Percentiles rank a stretch among this genome's conserved stretches.
Conservation (phyloP, 2,329 filamentous ascomycete genomes). For the Arthrobotrys sphaeroides region DNA sequence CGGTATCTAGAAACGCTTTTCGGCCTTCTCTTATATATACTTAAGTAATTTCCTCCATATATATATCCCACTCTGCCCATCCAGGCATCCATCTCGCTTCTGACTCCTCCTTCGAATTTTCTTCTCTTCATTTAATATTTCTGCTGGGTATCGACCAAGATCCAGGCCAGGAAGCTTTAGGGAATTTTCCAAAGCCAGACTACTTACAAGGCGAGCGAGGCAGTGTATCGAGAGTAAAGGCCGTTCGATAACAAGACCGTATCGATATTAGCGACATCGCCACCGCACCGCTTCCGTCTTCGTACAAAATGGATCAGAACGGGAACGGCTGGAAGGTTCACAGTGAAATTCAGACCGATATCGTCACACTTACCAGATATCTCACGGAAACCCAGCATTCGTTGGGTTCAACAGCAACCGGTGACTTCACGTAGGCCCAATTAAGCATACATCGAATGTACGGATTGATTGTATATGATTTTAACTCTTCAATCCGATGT, state of each 20-base stretch:
- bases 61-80: too few species aligned
- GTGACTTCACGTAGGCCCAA: slow-evolving; percentile 93
- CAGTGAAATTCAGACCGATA: slow-evolving; percentile 92
- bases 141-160: too few species aligned
- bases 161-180: too few species aligned
- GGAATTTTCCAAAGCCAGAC: not conserved
- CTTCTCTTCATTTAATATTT: too few species aligned
- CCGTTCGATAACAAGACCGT: too few species aligned
- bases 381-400: slow-evolving; percentile 96
- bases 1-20: too few species aligned
- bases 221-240: not conserved
- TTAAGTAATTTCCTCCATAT: too few species aligned
- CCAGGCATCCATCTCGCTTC: too few species aligned
- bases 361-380: slow-evolving; percentile 93
- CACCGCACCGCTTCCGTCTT: too few species aligned
- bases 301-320: slow-evolving; percentile 59
- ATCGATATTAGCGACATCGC: slow-evolving; percentile 31
- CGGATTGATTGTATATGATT: not conserved
- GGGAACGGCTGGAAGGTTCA: slow-evolving; percentile 65
- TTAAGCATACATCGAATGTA: not conserved
- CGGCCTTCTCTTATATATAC: not conserved
- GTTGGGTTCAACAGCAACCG: slow-evolving; percentile 76
- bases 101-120: too few species aligned
- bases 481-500: not conserved
- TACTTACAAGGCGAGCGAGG: slow-evolving; percentile 8